Conservation (phyloP, 202 grass and related monocot genomes). For the Musa balbisiana region DNA sequence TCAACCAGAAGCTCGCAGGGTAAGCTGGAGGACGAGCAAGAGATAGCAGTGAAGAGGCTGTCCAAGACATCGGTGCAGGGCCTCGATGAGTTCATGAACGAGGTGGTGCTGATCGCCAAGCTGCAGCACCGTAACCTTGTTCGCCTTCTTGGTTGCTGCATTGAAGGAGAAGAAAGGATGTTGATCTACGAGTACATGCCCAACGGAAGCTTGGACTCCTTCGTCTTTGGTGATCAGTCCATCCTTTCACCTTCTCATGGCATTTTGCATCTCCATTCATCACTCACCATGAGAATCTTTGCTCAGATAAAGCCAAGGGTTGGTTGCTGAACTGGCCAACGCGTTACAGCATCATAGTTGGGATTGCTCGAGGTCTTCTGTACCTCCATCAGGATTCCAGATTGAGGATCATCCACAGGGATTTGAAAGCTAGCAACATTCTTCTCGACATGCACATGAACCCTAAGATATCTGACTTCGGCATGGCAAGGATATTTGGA, state of each 20-base stretch:
- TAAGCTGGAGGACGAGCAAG: too few species aligned
- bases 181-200: slow-evolving; percentile 47
- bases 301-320: background rate
- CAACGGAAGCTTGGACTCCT: slow-evolving; percentile 20
- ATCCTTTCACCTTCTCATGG: too few species aligned
- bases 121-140: slow-evolving; percentile 55
- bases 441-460: background rate
- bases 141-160: slow-evolving; percentile 47
- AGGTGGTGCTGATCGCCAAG: slow-evolving; percentile 42
- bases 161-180: slow-evolving; percentile 29
- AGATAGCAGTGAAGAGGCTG: too few species aligned
- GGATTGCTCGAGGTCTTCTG: background rate
- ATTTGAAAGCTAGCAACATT: slow-evolving; percentile 2
- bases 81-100: slow-evolving; percentile 51
- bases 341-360: background rate
- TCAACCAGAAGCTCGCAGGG: too few species aligned
- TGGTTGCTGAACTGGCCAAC: background rate
- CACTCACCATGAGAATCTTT: too few species aligned
- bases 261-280: too few species aligned
- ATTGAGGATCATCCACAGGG: background rate
- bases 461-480: slow-evolving; percentile 4
- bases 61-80: too few species aligned
- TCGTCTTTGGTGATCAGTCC: background rate
- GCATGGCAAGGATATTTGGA: background rate
- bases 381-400: slow-evolving; percentile 1